Conservation (phyloP, 495 filamentous ascomycete species). For the Clavariopsis aquatica region DNA sequence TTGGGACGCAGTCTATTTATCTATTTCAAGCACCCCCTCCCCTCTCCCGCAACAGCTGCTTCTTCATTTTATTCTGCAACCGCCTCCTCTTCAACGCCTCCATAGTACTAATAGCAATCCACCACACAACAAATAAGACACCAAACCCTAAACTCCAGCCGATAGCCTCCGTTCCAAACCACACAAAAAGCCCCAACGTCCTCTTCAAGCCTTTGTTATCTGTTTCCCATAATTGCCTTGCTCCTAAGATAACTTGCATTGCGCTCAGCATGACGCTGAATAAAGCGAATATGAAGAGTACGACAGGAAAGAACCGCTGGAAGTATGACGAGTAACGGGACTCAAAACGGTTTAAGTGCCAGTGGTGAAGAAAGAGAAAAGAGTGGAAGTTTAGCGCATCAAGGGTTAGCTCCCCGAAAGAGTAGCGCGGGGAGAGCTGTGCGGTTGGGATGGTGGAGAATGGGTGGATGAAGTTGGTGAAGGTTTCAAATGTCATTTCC, state of each 20-base stretch:
- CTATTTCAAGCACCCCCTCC: not conserved
- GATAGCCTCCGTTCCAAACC: slow-evolving; percentile 26
- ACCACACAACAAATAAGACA: slow-evolving; percentile 16
- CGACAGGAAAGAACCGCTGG: slow-evolving; percentile 17
- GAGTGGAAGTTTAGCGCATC: slow-evolving; percentile 24
- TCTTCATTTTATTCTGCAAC: slow-evolving; percentile 9
- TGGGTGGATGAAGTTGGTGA: slow-evolving; percentile 12
- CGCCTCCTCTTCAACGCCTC: slow-evolving; percentile 10
- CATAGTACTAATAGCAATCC: slow-evolving; percentile 7
- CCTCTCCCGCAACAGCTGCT: not conserved
- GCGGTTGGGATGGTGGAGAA: slow-evolving; percentile 14
- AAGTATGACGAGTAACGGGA: slow-evolving; percentile 15
- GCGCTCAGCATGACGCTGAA: slow-evolving; percentile 27
- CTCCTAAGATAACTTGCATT: slow-evolving; percentile 28
- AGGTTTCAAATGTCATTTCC: slow-evolving; percentile 8
- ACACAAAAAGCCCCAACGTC: slow-evolving; percentile 12
- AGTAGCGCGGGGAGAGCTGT: slow-evolving; percentile 1
- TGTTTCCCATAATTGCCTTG: slow-evolving; percentile 13
- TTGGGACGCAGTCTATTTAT: no score
- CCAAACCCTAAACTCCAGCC: slow-evolving; percentile 23
- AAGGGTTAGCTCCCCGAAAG: slow-evolving; percentile 19
- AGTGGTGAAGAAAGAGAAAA: not conserved
- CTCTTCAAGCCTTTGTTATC: slow-evolving; percentile 22
- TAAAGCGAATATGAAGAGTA: slow-evolving; percentile 22
- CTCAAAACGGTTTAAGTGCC: slow-evolving; percentile 22